Percentiles rank a stretch among this genome's conserved stretches.
Evolutionary conservation across 2,329 filamentous ascomycete species (phyloP).

Genomic region (Aspergillus piperis): DNA sequence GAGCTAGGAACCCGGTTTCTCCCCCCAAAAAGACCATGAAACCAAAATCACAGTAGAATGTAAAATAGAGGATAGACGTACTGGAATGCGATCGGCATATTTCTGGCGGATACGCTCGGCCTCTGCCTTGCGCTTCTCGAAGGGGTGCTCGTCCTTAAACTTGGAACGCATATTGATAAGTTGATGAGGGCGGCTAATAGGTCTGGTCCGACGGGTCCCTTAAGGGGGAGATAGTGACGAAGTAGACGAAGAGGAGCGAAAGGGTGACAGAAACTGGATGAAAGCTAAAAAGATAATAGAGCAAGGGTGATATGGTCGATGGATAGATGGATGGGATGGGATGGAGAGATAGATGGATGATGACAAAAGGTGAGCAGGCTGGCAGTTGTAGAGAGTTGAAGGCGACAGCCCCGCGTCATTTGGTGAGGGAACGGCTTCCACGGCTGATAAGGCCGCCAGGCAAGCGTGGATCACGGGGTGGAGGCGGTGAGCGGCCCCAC

Average conservation of each 20-base stretch:
- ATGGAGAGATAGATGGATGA: conserved; percentile 31
- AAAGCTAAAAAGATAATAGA: conserved; percentile 19
- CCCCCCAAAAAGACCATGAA: background rate
- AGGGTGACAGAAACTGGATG: conserved; percentile 12
- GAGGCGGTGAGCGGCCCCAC: conserved; percentile 30
- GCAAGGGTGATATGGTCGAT: conserved; percentile 12
- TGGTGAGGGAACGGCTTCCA: conserved; percentile 16
- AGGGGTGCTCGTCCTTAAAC: conserved; percentile 99
- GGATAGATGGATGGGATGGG: conserved; percentile 17
- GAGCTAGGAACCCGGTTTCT: conserved; percentile 18
- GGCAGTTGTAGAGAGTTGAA: conserved; percentile 18
- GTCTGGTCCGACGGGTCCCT: background rate
- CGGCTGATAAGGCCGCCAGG: conserved; percentile 23
- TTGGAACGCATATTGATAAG: conserved; percentile 83
- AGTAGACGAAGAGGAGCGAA: conserved; percentile 7
- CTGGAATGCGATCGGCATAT: conserved; percentile 96
- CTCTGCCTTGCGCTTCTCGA: conserved; percentile 99
- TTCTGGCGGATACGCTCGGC: conserved; percentile 99
- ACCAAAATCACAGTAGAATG: background rate
- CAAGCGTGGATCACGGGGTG: conserved; percentile 22
- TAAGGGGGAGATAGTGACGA: conserved; percentile 1
- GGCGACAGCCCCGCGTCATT: conserved; percentile 32
- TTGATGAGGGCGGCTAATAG: conserved; percentile 3
- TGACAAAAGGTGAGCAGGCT: conserved; percentile 24
- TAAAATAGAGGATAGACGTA: conserved; percentile 53